Evolutionary conservation across 129 eudicot species (phyloP).

Genomic region (Arctium minus): DNA sequence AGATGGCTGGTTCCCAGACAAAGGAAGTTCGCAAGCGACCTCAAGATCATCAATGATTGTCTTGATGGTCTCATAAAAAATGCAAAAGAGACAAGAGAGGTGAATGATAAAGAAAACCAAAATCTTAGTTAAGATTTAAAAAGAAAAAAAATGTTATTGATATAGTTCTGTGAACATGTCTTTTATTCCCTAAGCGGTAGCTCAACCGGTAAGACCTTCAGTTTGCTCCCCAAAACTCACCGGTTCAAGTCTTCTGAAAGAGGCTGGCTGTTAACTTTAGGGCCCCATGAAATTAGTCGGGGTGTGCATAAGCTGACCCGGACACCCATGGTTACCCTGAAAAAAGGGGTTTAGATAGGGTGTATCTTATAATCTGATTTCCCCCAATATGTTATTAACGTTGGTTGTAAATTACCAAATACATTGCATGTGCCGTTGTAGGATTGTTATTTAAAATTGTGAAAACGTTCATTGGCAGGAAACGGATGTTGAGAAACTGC

Average conservation of each 20-base stretch:
- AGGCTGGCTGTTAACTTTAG: not conserved
- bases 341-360: too few relatives aligned
- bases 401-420: too few relatives aligned
- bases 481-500: slow-evolving; percentile 95
- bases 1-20: slow-evolving; percentile 96
- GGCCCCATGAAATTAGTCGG: not conserved
- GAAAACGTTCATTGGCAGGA: slow-evolving; percentile 47
- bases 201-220: too few relatives aligned
- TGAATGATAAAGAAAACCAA: slow-evolving; percentile 20
- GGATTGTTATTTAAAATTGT: not conserved
- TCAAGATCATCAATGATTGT: slow-evolving; percentile 84
- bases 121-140: not conserved
- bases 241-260: too few relatives aligned
- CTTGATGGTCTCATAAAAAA: slow-evolving; percentile 90
- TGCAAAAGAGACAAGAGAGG: slow-evolving; percentile 98
- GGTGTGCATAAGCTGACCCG: too few relatives aligned
- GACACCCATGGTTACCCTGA: too few relatives aligned
- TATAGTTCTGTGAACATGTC: not conserved
- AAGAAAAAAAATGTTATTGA: not conserved
- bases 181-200: not conserved
- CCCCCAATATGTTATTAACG: too few relatives aligned
- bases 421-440: too few relatives aligned
- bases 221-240: too few relatives aligned
- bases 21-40: slow-evolving; percentile 77
- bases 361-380: too few relatives aligned